A percentile compares a stretch with the other conserved stretches of the same genome.
These are phyloP conservation scores for Chaetoceros muelleri DNA, from an alignment of 108 stramenopile species.

Conservation along the genomic window DNA sequence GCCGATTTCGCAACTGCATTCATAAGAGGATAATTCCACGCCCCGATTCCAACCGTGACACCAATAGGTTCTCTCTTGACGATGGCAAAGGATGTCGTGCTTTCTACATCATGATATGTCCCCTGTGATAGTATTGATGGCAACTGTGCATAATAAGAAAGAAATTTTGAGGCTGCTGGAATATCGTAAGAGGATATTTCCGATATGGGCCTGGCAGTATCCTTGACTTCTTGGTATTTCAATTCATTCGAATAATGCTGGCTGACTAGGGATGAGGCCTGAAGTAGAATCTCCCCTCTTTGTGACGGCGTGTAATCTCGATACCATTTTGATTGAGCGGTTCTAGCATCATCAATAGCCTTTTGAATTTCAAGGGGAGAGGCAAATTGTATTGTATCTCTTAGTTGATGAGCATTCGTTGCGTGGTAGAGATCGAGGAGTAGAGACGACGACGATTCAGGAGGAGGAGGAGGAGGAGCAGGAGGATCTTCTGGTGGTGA, in stretches of 20 bases:
- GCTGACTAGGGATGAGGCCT: not conserved
- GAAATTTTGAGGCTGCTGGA: constrained; percentile 13
- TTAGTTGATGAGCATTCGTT: not conserved
- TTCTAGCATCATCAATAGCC: not conserved
- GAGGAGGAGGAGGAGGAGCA: too few species aligned
- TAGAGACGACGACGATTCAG: too few species aligned
- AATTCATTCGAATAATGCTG: constrained; percentile 1
- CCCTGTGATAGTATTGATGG: constrained; percentile 17
- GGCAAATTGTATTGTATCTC: not conserved
- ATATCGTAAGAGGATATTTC: constrained; percentile 17
- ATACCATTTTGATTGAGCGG: not conserved
- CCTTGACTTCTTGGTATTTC: constrained; percentile 3
- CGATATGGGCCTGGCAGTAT: constrained; percentile 8
- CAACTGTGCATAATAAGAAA: constrained; percentile 40
- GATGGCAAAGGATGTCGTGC: constrained; percentile 2
- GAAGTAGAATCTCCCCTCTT: constrained; percentile 4
- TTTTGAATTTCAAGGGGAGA: not conserved
- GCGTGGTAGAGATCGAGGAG: too few species aligned
- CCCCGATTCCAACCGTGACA: constrained; percentile 60
- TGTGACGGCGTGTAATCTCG: not conserved
- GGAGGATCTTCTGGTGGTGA: too few species aligned
- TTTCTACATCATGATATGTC: constrained; percentile 22
- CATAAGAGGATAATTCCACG: constrained; percentile 88
- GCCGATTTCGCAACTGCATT: constrained; percentile 75
- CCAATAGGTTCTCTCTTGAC: constrained; percentile 65